Evolutionary conservation across 139 green algal species (phyloP).

Genomic region (Chlorella sp.): DNA sequence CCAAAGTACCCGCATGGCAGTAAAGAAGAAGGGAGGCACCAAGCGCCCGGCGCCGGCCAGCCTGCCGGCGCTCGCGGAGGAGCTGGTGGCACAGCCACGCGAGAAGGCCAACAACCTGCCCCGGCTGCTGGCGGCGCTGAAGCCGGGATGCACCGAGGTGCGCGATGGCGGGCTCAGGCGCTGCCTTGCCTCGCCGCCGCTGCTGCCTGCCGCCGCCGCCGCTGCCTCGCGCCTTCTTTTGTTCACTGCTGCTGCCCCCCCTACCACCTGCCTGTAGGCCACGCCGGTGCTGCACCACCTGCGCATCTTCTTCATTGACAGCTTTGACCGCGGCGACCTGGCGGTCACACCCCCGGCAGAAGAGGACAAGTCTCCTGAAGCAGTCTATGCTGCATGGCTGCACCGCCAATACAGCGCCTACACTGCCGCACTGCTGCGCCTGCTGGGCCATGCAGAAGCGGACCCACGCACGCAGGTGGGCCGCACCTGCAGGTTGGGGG

Average conservation of each 20-base stretch:
- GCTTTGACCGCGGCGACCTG: constrained; percentile 31
- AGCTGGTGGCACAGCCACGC: constrained; percentile 12
- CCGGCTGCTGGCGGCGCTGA: constrained; percentile 23
- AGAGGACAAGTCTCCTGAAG: neutral
- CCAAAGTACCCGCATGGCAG: neutral
- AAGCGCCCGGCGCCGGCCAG: neutral
- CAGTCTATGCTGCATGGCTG: constrained; percentile 38
- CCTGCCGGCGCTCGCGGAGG: constrained; percentile 20
- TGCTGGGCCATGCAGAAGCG: neutral
- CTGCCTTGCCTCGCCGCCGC: neutral
- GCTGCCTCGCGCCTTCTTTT: neutral
- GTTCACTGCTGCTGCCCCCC: too few species aligned
- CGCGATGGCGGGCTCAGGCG: neutral
- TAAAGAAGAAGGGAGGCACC: neutral
- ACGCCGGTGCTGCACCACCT: constrained; percentile 23
- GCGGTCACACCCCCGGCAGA: neutral
- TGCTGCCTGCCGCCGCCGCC: neutral
- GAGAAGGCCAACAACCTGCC: constrained; percentile 50
- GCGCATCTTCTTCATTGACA: constrained; percentile 37
- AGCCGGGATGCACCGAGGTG: neutral
- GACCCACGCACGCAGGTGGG: constrained; percentile 12
- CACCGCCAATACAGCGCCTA: constrained; percentile 33
- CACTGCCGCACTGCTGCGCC: constrained; percentile 9
- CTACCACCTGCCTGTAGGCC: neutral
- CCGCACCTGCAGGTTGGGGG: neutral